A percentile compares a stretch with the other conserved stretches of the same genome.
Conservation (phyloP, 1,284 basidiomycete species). For the Pyrrhoderma lamaoense region DNA sequence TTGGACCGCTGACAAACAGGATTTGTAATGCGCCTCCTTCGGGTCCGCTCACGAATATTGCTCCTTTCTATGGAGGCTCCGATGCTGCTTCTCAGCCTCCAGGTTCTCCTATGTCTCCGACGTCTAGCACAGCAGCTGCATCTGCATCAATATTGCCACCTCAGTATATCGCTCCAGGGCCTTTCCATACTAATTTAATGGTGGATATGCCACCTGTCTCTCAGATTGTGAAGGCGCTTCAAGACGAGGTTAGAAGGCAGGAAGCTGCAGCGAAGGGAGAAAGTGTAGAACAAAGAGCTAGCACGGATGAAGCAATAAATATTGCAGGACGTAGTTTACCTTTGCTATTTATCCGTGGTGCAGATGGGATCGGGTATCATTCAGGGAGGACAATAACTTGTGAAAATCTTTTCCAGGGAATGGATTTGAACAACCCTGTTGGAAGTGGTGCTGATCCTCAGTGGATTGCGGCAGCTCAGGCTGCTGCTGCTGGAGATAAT, state of each 20-base stretch:
- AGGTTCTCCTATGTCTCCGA: conserved; percentile 2
- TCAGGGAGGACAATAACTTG: conserved; percentile 77
- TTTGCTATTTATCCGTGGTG: conserved; percentile 65
- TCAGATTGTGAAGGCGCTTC: conserved; percentile 66
- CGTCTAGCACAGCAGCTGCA: conserved; percentile 17
- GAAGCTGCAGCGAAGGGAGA: conserved; percentile 31
- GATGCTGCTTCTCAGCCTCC: conserved; percentile 16
- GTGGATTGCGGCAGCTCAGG: conserved; percentile 63
- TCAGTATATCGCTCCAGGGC: conserved; percentile 38
- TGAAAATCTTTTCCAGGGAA: conserved; percentile 68
- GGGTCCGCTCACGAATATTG: conserved; percentile 54
- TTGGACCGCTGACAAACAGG: conserved; percentile 73
- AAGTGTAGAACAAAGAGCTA: not conserved
- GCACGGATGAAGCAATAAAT: not conserved
- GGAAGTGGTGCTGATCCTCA: conserved; percentile 39
- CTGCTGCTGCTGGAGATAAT: conserved; percentile 38
- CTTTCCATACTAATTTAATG: conserved; percentile 66
- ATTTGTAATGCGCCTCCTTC: conserved; percentile 62
- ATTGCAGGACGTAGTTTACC: conserved; percentile 60
- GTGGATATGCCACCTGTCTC: conserved; percentile 69
- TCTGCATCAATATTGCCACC: conserved; percentile 26
- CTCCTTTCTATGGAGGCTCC: conserved; percentile 34
- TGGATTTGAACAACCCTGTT: conserved; percentile 44
- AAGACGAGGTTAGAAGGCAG: conserved; percentile 51
- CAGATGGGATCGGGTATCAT: conserved; percentile 76